Base-by-base conservation (phyloP, 176 grass and related monocot genomes). In the Luzula sylvatica region DNA sequence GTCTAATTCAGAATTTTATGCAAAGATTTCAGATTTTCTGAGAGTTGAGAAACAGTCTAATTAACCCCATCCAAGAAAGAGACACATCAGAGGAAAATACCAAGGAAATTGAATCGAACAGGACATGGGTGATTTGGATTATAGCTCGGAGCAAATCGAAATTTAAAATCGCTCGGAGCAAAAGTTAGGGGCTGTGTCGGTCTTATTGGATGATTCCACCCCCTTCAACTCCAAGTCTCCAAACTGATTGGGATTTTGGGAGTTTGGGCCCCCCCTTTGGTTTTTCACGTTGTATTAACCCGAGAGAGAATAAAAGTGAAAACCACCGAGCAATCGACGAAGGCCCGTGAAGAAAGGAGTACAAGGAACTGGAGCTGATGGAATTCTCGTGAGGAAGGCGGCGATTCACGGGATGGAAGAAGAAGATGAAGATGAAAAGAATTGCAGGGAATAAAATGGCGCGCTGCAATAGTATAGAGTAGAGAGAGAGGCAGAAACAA, bases 391-490 rank as follows among this genome's bases (percentile, higher is more conserved):
- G 55, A 20, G 11, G 21, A 23, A 47, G n/a, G 15, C 59, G 59
- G 59, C 42, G 40, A 48, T 64, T 64, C 59, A 64, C 59, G 59
- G 59, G 59, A 28, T 30, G 43, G 20, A 44, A 25, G 6, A 3
- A 42, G 42, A 30, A 30, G 13, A 2, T 30, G 42, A 48, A 15
- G 46, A 44, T 19, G 22, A 47, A 63, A 28, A 46, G 46, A 64
- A 49, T 13, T 11, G 9, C 42, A 32, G 9, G 30, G 30, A 35
- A 9, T 7, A 35, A 9, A 35, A 2, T 1, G 9, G n/a, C n/a
- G n/a, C n/a, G n/a, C 7, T 35, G 30, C 30, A 2, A 9, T 35
- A 35, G n/a, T n/a, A n/a, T n/a, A n/a, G n/a, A n/a, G n/a, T n/a
- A n/a, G 30, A 35, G 30, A 35, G 9, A 35, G 9, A 35, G 30